phyloP scores from a whole-genome alignment of 2,329 filamentous ascomycete species.

The Ophiobolus disseminans region DNA sequence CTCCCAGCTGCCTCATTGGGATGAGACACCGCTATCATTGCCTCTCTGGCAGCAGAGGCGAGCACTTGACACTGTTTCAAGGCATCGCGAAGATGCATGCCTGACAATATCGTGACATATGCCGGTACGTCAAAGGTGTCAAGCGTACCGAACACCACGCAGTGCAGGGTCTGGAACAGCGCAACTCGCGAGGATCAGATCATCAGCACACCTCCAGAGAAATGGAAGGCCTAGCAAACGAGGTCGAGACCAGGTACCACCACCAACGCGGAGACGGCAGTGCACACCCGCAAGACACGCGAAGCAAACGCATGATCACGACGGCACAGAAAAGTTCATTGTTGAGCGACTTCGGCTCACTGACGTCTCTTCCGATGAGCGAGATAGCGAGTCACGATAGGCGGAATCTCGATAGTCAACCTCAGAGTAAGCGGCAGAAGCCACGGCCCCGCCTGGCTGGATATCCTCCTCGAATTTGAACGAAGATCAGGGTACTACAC shows the following conservation, averaged over 20 bases:
- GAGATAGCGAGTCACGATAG: slow-evolving; percentile 28
- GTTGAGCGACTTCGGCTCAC: slow-evolving; percentile 17
- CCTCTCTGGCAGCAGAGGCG: slow-evolving; percentile 25
- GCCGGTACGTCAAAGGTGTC: slow-evolving; percentile 23
- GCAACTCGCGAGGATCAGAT: slow-evolving; percentile 10
- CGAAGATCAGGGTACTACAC: slow-evolving; percentile 45
- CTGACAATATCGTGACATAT: slow-evolving; percentile 17
- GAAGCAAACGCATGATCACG: slow-evolving; percentile 17
- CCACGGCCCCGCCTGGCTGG: slow-evolving; percentile 37
- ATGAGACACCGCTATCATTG: slow-evolving; percentile 28
- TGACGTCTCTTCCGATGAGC: slow-evolving; percentile 11
- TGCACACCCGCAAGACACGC: slow-evolving; percentile 12
- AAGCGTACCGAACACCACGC: slow-evolving; percentile 15
- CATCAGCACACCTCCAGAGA: slow-evolving; percentile 4
- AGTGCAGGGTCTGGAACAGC: slow-evolving; percentile 14
- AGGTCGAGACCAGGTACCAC: slow-evolving; percentile 13
- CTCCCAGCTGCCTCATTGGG: slow-evolving; percentile 39
- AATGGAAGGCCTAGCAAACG: slow-evolving; percentile 18
- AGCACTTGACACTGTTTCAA: slow-evolving; percentile 39
- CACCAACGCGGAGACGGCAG: slow-evolving; percentile 15
- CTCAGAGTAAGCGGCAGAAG: slow-evolving; percentile 23
- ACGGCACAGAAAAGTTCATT: slow-evolving; percentile 11
- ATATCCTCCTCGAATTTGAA: slow-evolving; percentile 31
- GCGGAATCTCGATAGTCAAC: slow-evolving; percentile 17
- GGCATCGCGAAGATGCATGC: slow-evolving; percentile 10